Evolutionary conservation across 116 monocot genomes (phyloP), one percentile per base, ranked within the genome.

Genomic region (Iris pallida): DNA sequence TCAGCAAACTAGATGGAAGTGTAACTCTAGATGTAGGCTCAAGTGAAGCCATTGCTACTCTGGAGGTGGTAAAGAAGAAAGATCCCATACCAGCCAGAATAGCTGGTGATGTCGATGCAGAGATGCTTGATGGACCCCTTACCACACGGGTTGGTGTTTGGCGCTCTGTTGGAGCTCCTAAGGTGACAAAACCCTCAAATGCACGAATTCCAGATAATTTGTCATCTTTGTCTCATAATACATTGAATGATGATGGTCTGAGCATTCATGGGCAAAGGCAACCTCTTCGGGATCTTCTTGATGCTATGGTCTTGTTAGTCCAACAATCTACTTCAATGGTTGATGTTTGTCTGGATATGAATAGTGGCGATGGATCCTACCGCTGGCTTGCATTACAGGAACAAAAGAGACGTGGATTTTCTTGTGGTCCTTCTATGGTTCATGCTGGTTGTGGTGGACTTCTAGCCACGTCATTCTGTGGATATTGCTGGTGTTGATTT

Each of bases 401-500:
- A 75, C 98, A 98, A 63, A 63, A 63, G 53, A 81, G 90, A 51
- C 87, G 98, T 47, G 85, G 85, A 20, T 93, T 92, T 69, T 79
- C 87, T 19, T 98, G 98, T 76, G 93, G 89, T 57, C 98, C 98
- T 52, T 85, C 87, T 57, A 78, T 85, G 89, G 81, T 83, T 62
- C 92, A 97, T 90, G 90, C 97, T 63, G 97, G 97, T 45, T 97
- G 97, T 83, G 93, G 97, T 75, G 97, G 97, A 68, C 66, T 97
- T 46, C 68, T 97, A 52, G 82, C 92, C 63, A 68, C 73, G 93
- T 55, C 98, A 98, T 79, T 92, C 80, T 66, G 45, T 93, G 65
- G 98, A 98, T 71, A 81, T 92, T 82, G 98, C 93, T 88, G 98
- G 98, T 42, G 70, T 90, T 69, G 85, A 93, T 53, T 79, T 98